Base-by-base conservation (phyloP, 2,329 filamentous ascomycete genomes). In the Stemphylium lycopersici region DNA sequence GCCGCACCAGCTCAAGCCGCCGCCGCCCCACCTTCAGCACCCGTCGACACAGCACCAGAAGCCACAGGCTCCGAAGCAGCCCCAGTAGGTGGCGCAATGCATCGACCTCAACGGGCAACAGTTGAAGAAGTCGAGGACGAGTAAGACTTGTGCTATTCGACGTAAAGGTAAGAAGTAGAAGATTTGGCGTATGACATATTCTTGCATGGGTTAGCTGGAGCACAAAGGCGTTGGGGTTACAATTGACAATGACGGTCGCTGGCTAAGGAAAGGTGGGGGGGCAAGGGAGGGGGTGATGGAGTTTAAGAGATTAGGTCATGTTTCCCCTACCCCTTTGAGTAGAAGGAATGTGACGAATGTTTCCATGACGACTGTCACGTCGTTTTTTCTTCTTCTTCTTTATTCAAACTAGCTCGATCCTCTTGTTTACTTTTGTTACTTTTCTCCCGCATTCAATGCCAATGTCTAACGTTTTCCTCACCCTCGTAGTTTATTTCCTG, bases 91-190 rank as follows among this genome's bases (percentile, higher is more conserved):
- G 52, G 59, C 7, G 45, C 67, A 18, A 63, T 62, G 15, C 71
- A 74, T 52, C 71, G 73, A 3, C 58, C 62, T 15, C 64, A 63
- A 34, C 64, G 70, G 5, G 72, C 74, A 10, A 75, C 67, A 1
- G 73, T 76, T 4, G 74, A 76, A 48, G 74, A 76, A 46, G 73
- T 60, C 0, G 73, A 76, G 15, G 73, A 76, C 45, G 72, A 71
- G 58, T 66, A 49, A 46, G 3, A 31, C 10, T 11, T 22, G 20
- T 33, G 6, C 20, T 20, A 20, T 20, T 20, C 20, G 20, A 20
- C 20, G 20, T 20, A 4, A 20, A 20, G 4, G 20, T 20, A 20
- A 20, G 20, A 4, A 20, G 20, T 3, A 20, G 20, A 4, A 20
- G 20, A 20, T 20, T 20, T 4, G 20, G 20, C 20, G 20, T 44